Base-by-base conservation (phyloP, 2,329 filamentous ascomycete species). In the Botrytis tulipae region DNA sequence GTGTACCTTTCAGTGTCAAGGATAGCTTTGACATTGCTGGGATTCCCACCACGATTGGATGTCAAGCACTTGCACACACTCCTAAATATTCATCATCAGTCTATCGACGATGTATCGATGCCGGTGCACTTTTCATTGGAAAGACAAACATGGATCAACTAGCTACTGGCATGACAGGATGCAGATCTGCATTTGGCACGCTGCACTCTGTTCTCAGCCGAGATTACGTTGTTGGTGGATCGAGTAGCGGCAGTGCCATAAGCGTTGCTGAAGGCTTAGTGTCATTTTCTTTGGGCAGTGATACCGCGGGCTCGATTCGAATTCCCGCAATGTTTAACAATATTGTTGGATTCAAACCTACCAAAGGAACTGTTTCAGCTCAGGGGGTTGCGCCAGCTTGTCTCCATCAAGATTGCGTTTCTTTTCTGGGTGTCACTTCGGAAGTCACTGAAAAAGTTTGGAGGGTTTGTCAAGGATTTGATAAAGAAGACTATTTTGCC, bases 71-170 rank as follows among this genome's bases (percentile, higher is more conserved):
- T 25, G 80, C 84, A 7, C 86, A 86, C 76, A 83, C 82, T 2
- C 84, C 88, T 1, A 79, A 80, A 10, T 76, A 79, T 18, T 86
- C 83, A 25, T 84, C 87, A 2, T 81, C 82, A 4, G 84, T 86
- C 0, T 85, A 86, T 48, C 81, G 84, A 35, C 83, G 81, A 62
- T 80, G 87, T 18, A 82, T 88, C 9, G 81, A 83, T 16, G 84
- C 85, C 18, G 88, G 88, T 22, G 88, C 83, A 2, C 79, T 90
- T 6, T 86, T 88, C 75, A 83, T 90, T 63, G 88, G 89, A 44
- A 90, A 90, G 78, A 84, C 82, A 29, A 85, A 85, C 74, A 82
- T 89, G 68, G 87, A 89, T 74, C 87, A 88, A 75, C 82, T 89
- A 20, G 87, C 86, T 10, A 88, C 87, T 1, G 87, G 87, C 29